Percentiles rank a stretch among this genome's conserved stretches.
phyloP scores from a whole-genome alignment of 176 grass and related monocot genomes.

The maize (Zea mays) region Zm-B73-REFERENCE-NAM-5.0 NC_050105.1:95925001-95925500 shows the following conservation, averaged over 20 bases:
- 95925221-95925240: not conserved
- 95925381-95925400: not conserved
- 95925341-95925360: not conserved
- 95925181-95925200: not conserved
- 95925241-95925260: not conserved
- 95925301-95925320: not conserved
- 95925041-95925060: no score
- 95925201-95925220: not conserved
- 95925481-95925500: slow-evolving; percentile 32
- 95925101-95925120: slow-evolving; percentile 5
- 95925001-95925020: not conserved
- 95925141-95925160: not conserved
- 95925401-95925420: not conserved
- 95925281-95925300: not conserved
- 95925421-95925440: slow-evolving; percentile 27
- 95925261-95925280: not conserved
- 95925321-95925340: not conserved
- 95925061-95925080: not conserved
- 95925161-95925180: not conserved
- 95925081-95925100: not conserved
- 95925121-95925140: slow-evolving; percentile 32
- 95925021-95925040: slow-evolving; percentile 5
- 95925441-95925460: not conserved
- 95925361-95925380: not conserved
- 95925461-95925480: slow-evolving; percentile 49